Evolutionary conservation across 768 basidiomycete species (phyloP), one percentile per base, ranked within the genome.

Genomic region (Sarcomyxa edulis): DNA sequence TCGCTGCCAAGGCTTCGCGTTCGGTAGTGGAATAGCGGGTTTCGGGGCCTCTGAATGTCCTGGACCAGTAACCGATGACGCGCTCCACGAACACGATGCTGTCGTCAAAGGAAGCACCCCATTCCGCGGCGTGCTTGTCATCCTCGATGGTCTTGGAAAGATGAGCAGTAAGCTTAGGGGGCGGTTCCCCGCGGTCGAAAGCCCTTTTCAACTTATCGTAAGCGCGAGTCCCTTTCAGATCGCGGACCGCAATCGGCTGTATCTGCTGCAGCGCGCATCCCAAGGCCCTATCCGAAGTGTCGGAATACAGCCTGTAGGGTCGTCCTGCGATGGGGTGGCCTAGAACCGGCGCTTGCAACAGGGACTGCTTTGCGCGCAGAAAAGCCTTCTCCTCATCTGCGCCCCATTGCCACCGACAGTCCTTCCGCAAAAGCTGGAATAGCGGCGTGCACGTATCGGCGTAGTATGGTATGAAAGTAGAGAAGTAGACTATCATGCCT

Each of bases 401-500:
- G 11, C 12, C 8, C 56, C 56, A 60, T 12, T 37, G 15, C 53
- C 52, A 58, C 4, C 40, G 37, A 0, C 18, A 46, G 0, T 41
- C 57, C 37, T 64, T 63, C 18, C 52, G 50, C 3, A 64, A 37
- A 3, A 67, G 51, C 8, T 45, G 33, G 33, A 67, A 67, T 4
- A 65, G 44, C 0, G 64, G 67, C 0, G 47, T 28, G 1, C 53
- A 60, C 2, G 64, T 58, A 39, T 49, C 52, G 0, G 65, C 47
- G 41, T 64, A 67, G 33, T 45, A 60, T 3, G 60, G 34, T 66
- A 67, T 0, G 64, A 59, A 22, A 60, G 55, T 59, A 61, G 63
- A n/a, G n/a, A n/a, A n/a, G n/a, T n/a, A n/a, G n/a, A n/a, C n/a
- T n/a, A n/a, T n/a, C n/a, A n/a, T n/a, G 1, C 65, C 65, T 1